Evolutionary conservation across 495 filamentous ascomycete genomes (phyloP).

Genomic region (Trichoderma erinaceum): DNA sequence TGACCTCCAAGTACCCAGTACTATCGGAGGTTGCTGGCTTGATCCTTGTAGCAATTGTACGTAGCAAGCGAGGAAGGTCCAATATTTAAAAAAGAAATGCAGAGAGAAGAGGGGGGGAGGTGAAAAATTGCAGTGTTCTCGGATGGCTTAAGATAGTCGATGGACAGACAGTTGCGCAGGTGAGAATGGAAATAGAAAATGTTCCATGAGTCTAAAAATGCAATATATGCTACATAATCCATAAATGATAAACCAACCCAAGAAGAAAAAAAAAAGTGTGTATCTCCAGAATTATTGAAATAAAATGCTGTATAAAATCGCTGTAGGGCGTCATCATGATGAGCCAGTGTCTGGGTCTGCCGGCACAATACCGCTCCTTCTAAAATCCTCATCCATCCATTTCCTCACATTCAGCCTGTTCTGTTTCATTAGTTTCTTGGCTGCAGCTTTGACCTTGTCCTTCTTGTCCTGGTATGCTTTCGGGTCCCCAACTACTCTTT

Average conservation of each 20-base stretch:
- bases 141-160: too few relatives aligned
- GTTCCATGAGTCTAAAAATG: neutral
- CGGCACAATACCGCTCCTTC: neutral
- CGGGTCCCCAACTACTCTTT: neutral
- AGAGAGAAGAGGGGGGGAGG: neutral
- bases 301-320: neutral
- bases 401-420: slow-evolving; percentile 1
- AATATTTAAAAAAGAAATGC: neutral
- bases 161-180: neutral
- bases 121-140: neutral
- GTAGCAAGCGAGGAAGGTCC: neutral
- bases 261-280: neutral
- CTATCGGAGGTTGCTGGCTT: neutral
- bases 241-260: neutral
- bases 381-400: slow-evolving; percentile 8
- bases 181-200: neutral
- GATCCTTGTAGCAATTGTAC: neutral
- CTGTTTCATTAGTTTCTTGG: neutral
- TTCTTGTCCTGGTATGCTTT: slow-evolving; percentile 1
- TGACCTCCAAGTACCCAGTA: neutral
- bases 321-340: neutral
- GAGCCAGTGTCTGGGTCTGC: neutral
- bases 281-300: neutral
- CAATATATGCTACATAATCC: slow-evolving; percentile 9
- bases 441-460: neutral